Percentiles rank a stretch among this genome's conserved stretches.
These are phyloP conservation scores for Fonsecaea erecta DNA, from an alignment of 2,329 filamentous ascomycete species.

Conservation along the genomic window DNA sequence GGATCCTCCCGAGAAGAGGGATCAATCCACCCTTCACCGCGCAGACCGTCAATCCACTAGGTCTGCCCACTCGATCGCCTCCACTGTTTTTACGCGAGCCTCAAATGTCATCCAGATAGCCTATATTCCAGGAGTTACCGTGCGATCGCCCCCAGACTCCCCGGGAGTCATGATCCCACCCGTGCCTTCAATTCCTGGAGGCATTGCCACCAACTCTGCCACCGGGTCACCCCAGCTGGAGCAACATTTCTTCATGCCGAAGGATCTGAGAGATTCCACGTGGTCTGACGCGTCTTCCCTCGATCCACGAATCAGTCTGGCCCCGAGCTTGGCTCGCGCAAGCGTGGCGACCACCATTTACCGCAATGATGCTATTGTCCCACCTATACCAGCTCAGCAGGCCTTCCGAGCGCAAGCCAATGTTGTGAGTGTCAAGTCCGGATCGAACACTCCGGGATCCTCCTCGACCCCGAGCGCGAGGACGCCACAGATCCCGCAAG, in stretches of 20 bases:
- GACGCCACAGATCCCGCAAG: conserved; percentile 52
- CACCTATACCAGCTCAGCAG: conserved; percentile 77
- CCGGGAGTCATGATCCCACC: conserved; percentile 83
- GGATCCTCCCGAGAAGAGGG: conserved; percentile 58
- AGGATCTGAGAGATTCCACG: conserved; percentile 86
- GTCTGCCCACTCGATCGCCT: conserved; percentile 85
- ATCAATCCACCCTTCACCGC: conserved; percentile 62
- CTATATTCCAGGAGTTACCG: conserved; percentile 96
- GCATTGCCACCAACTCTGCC: conserved; percentile 58
- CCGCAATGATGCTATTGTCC: conserved; percentile 85
- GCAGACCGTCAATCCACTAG: conserved; percentile 76
- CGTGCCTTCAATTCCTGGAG: conserved; percentile 82
- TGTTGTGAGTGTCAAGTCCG: conserved; percentile 87
- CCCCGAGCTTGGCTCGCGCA: conserved; percentile 52
- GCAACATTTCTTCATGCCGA: conserved; percentile 87
- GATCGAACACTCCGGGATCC: conserved; percentile 56
- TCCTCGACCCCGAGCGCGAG: conserved; percentile 65
- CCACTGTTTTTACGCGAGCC: conserved; percentile 89
- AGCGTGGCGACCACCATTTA: conserved; percentile 94
- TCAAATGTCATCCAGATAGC: conserved; percentile 99
- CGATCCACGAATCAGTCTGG: conserved; percentile 55
- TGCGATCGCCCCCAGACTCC: conserved; percentile 83
- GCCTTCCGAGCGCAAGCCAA: conserved; percentile 87
- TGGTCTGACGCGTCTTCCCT: conserved; percentile 62
- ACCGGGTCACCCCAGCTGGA: conserved; percentile 62